Base-by-base conservation (phyloP, 2,329 filamentous ascomycete genomes). In the Penicillium rolfsii region DNA sequence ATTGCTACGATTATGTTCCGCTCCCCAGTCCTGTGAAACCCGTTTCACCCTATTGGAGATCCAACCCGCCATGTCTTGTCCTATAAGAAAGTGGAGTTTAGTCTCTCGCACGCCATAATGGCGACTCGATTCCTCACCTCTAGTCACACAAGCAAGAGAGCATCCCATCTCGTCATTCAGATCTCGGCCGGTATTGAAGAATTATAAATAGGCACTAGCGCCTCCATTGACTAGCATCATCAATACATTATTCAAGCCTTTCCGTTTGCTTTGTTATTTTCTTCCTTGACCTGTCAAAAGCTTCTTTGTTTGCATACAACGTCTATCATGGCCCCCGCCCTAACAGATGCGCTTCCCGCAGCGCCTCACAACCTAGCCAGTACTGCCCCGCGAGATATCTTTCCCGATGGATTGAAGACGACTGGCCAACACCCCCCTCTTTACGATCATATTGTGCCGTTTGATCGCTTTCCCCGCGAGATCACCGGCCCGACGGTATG, bases 401-500 rank as follows among this genome's bases (percentile, higher is more conserved):
- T 89, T 72, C 87, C 87, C 9, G 87, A 89, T 69, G 86, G 87
- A 9, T 80, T 88, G 69, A 88, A 85, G 70, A 89, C 87, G 22
- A 85, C 89, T 0, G 91, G 91, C 41, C 91, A 94, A 73, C 88
- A 91, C 67, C 81, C 85, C 26, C 91, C 91, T 1, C 75, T 90
- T 36, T 89, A 88, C 71, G 81, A 87, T 35, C 78, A 83, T 8
- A 76, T 94, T n/a, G 80, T 79, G 52, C 85, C 89, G 0, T 94
- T 91, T 74, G 81, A 84, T 0, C 82, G 84, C 16, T 94, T 93
- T 70, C 91, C 91, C 46, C 85, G 85, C 61, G 77, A 88, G 62
- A 91, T 93, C 73, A 82, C 82, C 0, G 90, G 90, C 11, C 85
- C 85, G 0, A 93, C 90, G 0, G 86, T 91, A 33, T 95, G 91